Evolutionary conservation across 2,329 filamentous ascomycete genomes (phyloP).

Genomic region (Stachybotrys elegans): DNA sequence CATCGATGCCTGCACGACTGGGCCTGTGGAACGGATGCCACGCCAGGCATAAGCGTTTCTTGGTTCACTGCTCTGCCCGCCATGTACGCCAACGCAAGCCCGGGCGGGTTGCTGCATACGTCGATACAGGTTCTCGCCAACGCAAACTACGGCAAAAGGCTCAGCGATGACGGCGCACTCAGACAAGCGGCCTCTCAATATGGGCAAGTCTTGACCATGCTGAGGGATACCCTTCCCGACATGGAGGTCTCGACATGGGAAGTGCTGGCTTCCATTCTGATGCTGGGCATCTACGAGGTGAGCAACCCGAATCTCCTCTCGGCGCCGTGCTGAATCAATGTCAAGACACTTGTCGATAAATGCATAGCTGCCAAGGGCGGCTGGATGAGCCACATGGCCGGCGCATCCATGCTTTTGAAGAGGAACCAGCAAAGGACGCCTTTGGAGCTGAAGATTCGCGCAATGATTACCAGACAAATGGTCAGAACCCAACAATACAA

Average conservation of each 20-base stretch:
- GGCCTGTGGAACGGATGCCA: no score
- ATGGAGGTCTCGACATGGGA: background rate
- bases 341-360: background rate
- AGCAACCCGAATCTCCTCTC: no score
- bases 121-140: constrained; percentile 4
- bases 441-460: background rate
- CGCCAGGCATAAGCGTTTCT: constrained; percentile 3
- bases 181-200: background rate
- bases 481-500: background rate
- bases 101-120: background rate
- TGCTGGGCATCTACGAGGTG: background rate
- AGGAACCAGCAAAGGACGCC: background rate
- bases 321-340: background rate
- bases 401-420: background rate
- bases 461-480: background rate
- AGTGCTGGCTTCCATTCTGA: background rate
- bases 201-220: background rate
- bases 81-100: constrained; percentile 1
- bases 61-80: constrained; percentile 3
- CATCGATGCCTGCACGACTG: background rate
- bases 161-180: background rate
- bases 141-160: constrained; percentile 3
- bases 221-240: background rate
- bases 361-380: background rate
- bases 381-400: background rate